phyloP scores from a whole-genome alignment of 2,329 filamentous ascomycete genomes.

The Saccharata proteae region DNA sequence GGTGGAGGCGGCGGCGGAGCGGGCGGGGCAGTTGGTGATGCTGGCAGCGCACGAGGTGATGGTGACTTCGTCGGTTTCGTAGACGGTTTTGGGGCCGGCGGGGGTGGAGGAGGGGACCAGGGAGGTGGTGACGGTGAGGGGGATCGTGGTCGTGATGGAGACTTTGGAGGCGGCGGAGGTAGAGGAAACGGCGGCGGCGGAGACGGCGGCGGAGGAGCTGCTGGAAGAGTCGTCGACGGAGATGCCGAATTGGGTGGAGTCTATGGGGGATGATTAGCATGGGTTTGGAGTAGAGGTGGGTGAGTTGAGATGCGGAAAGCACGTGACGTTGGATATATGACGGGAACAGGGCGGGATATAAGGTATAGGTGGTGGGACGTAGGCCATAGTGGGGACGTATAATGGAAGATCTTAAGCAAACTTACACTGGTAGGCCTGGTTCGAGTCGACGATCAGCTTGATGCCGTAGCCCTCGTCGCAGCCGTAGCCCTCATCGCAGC shows the following conservation, averaged over 20 bases:
- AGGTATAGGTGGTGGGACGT: not conserved
- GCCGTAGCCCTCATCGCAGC: no score
- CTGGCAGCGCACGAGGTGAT: conserved; percentile 22
- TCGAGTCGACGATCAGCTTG: conserved; percentile 47
- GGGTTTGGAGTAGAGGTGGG: not conserved
- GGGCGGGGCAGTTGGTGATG: conserved; percentile 16
- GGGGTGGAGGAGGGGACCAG: conserved; percentile 14
- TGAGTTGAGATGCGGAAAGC: no score
- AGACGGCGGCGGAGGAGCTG: conserved; percentile 7
- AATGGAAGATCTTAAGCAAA: conserved; percentile 1
- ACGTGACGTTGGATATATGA: not conserved
- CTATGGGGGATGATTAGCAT: conserved; percentile 2
- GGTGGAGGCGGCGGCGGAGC: conserved; percentile 14
- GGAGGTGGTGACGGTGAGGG: conserved; percentile 5
- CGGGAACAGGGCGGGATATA: not conserved
- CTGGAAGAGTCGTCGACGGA: conserved; percentile 14
- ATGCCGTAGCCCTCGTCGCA: conserved; percentile 46
- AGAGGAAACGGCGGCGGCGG: conserved; percentile 13
- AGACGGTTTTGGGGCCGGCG: conserved; percentile 10
- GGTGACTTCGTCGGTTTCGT: conserved; percentile 18
- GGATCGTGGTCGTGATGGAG: conserved; percentile 3
- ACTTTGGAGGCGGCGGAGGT: conserved; percentile 11
- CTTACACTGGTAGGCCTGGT: conserved; percentile 46
- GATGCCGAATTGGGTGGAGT: conserved; percentile 51
- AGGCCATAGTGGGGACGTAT: no score